Evolutionary conservation across 345 rosid genomes (phyloP).

Genomic region (Zanthoxylum bungeanum): DNA sequence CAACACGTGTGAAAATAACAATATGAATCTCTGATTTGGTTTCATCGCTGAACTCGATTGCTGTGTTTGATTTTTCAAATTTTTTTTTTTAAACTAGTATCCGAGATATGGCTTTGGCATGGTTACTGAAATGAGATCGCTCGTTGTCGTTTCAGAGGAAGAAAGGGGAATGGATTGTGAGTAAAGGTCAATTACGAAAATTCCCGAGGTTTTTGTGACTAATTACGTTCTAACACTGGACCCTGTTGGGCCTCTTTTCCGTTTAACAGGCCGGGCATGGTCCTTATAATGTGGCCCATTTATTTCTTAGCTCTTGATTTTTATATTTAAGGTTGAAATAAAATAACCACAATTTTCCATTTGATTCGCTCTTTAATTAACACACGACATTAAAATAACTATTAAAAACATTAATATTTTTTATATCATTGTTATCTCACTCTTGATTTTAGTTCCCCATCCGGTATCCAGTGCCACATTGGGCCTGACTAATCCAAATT

Average conservation of each 20-base stretch:
- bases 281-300: too few relatives aligned
- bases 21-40: constrained; percentile 24
- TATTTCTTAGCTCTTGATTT: too few relatives aligned
- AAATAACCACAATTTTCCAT: too few relatives aligned
- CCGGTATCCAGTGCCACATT: too few relatives aligned
- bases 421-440: too few relatives aligned
- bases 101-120: background rate
- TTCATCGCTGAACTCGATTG: constrained; percentile 19
- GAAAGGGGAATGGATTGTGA: background rate
- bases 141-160: background rate
- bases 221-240: background rate
- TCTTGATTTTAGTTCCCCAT: too few relatives aligned
- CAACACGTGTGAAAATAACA: constrained; percentile 6
- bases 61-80: background rate
- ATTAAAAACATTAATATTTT: too few relatives aligned
- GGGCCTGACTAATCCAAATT: too few relatives aligned
- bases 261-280: too few relatives aligned
- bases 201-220: background rate
- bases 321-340: too few relatives aligned
- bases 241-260: background rate
- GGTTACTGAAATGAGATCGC: background rate
- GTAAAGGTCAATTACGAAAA: background rate
- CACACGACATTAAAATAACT: too few relatives aligned
- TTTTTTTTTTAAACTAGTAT: background rate
- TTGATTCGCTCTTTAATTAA: too few relatives aligned